Conservation (phyloP, 805 yeast genomes). For the Kodamaea fukazawae region DNA sequence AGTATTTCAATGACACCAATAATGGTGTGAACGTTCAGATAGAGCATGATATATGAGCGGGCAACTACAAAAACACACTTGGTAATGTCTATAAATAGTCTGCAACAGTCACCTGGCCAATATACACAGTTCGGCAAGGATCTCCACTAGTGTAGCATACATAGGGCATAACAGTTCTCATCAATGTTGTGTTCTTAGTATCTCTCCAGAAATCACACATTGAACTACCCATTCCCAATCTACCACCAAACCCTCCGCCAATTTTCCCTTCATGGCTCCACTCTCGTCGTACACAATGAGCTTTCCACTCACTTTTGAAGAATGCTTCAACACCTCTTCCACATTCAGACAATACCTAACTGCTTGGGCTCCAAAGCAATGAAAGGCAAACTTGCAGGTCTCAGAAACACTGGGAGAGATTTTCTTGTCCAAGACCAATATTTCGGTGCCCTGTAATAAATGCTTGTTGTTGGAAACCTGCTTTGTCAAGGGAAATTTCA, state of each 20-base stretch:
- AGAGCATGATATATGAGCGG: too few relatives aligned
- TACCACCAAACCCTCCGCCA: conserved; percentile 14
- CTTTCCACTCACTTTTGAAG: neutral
- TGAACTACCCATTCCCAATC: conserved; percentile 71
- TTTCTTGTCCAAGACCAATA: conserved; percentile 34
- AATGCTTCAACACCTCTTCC: neutral
- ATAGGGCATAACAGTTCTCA: too few relatives aligned
- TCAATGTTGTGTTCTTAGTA: too few relatives aligned
- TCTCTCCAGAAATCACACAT: conserved; percentile 43
- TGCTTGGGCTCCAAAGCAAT: conserved; percentile 43
- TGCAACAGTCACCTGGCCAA: too few relatives aligned
- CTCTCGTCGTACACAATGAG: conserved; percentile 9
- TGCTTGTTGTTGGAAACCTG: conserved; percentile 44
- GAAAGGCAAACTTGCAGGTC: conserved; percentile 44
- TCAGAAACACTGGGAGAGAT: conserved; percentile 26
- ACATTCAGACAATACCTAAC: conserved; percentile 1
- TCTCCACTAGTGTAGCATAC: too few relatives aligned
- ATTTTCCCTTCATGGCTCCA: neutral
- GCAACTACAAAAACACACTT: too few relatives aligned
- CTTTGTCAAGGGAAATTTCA: conserved; percentile 25
- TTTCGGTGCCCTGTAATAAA: conserved; percentile 29
- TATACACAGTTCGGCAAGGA: too few relatives aligned
- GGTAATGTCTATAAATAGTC: too few relatives aligned
- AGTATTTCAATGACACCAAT: conserved; percentile 54
- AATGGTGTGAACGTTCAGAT: too few relatives aligned